Conservation (phyloP, 2,329 filamentous ascomycete genomes). For the Aspergillus luchuensis region DNA sequence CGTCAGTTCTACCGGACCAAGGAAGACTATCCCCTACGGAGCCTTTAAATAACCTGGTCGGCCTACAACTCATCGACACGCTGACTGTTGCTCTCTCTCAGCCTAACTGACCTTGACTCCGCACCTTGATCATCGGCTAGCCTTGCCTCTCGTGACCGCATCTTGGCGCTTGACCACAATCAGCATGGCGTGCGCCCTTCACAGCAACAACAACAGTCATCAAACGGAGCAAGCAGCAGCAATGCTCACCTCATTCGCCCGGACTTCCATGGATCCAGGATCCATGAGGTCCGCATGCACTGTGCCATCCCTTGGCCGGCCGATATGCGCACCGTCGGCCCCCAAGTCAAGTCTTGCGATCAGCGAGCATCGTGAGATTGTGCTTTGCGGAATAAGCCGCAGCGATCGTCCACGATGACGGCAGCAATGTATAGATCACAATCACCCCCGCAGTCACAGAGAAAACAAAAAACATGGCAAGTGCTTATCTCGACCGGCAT, state of each 20-base stretch:
- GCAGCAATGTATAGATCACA: not conserved
- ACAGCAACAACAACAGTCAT: not conserved
- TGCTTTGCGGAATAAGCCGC: not conserved
- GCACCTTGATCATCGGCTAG: not conserved
- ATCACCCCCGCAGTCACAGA: not conserved
- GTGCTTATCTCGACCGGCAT: constrained; percentile 1
- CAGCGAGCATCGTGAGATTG: not conserved
- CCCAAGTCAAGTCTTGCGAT: not conserved
- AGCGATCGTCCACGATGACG: not conserved
- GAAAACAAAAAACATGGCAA: not conserved
- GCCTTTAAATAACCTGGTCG: not conserved
- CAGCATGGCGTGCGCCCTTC: not conserved
- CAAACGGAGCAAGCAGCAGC: not conserved
- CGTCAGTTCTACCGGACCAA: no score
- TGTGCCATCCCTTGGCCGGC: not conserved
- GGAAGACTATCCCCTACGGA: not conserved
- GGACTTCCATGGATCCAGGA: not conserved
- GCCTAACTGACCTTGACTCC: not conserved
- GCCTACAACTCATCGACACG: not conserved
- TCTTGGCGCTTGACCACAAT: not conserved
- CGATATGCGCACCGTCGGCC: not conserved
- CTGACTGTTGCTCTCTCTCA: not conserved
- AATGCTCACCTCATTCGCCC: not conserved
- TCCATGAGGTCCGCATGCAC: not conserved
- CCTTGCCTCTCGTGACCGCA: not conserved